Evolutionary conservation across 148 eudicot species (phyloP), one percentile per base, ranked within the genome.

Genomic region (Suaeda aralocaspica): DNA sequence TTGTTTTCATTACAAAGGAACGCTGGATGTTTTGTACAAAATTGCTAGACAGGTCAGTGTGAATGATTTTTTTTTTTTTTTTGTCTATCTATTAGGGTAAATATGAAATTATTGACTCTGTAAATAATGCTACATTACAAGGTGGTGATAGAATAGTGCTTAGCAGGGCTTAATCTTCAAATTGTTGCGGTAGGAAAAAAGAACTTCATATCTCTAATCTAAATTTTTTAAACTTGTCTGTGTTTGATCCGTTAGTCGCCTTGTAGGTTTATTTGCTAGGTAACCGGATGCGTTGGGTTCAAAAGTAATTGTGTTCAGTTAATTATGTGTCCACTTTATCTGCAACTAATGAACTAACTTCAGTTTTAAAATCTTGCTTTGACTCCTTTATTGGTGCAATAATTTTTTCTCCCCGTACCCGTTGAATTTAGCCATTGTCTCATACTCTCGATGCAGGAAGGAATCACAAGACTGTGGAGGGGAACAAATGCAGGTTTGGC

Each of bases 401-500:
- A 25, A 19, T 69, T 16, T 50, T 55, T 48, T 57, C 6, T 14
- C 64, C 44, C 36, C 21, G 29, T 22, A 8, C 28, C 14, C 8
- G 5, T 2, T 13, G 39, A 24, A 34, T 42, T 49, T 22, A 13
- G 24, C 62, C 21, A 2, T 48, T 18, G 45, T 48, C 28, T 0
- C 41, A 72, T 48, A 13, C 39, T 48, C 28, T 0, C 41, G 70
- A 71, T 81, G 72, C 89, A 95, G 99, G 99, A 95, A 84, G 99
- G 99, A 41, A 28, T 91, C 61, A 68, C 80, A 39, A 88, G 88
- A 68, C 81, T 95, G 50, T 95, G 99, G 97, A 87, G 96, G 82
- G 99, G 99, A 73, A 95, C 99, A 70, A 91, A 88, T 85, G 99
- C 97, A 49, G 91, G 89, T 49, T 83, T 95, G 59, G 97, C 97